phyloP scores from a whole-genome alignment of 306 rosid species.

The Purshia tridentata region DNA sequence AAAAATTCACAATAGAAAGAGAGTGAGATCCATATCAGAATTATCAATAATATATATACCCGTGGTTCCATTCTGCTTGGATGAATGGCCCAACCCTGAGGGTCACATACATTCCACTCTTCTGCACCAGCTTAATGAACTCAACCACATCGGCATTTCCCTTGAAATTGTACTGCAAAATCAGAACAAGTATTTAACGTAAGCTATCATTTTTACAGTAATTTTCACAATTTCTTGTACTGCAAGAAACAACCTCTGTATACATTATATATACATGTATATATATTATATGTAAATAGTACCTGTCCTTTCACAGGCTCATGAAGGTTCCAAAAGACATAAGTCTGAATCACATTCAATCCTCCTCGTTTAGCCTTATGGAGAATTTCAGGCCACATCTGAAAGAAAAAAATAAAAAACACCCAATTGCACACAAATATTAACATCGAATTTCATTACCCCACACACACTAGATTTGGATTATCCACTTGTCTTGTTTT shows the following conservation, averaged over 20 bases:
- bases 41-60: slow-evolving; percentile 36
- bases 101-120: slow-evolving; percentile 56
- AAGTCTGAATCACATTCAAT: slow-evolving; percentile 79
- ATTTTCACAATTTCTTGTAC: not conserved
- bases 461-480: not conserved
- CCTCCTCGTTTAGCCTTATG: slow-evolving; percentile 72
- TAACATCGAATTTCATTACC: not conserved
- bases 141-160: slow-evolving; percentile 72
- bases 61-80: slow-evolving; percentile 98
- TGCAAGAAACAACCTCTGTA: not conserved
- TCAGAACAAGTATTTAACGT: not conserved
- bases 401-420: slow-evolving; percentile 15
- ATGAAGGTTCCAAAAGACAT: slow-evolving; percentile 87
- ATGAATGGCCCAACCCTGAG: slow-evolving; percentile 90
- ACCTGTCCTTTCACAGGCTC: slow-evolving; percentile 79
- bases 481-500: too few species aligned
- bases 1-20: not conserved
- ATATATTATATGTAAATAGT: not conserved
- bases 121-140: slow-evolving; percentile 50
- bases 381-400: slow-evolving; percentile 84
- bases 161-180: slow-evolving; percentile 48
- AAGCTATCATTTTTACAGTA: not conserved
- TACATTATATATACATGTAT: too few species aligned
- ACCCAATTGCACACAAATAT: not conserved
- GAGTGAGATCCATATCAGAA: not conserved